Evolutionary conservation across 345 rosid genomes (phyloP), one percentile per base, ranked within the genome.

Genomic region (Pelargonium nanum): DNA sequence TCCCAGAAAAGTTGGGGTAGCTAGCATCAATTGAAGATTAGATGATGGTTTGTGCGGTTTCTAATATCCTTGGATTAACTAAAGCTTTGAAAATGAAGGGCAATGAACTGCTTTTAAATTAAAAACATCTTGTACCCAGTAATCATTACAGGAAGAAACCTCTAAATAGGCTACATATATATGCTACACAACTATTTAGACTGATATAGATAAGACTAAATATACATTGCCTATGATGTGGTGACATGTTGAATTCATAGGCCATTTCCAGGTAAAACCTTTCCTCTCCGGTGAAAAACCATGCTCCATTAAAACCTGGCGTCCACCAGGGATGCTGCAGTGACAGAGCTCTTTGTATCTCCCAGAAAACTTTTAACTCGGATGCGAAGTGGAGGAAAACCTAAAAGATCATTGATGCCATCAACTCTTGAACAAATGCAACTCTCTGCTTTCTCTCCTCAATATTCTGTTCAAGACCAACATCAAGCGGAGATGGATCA

Each of bases 371-470:
- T 6, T 40, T 12, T 7, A 40, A 40, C 48, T 40, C 15, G 15
- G n/a, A 40, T 40, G 48, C 48, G n/a, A 19, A 30, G 45, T 40
- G n/a, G 50, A 12, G 28, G 22, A 19, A 53, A 45, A 28, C 77
- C 59, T 71, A 74, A 67, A 80, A 70, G 67, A 80, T 72, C 30
- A 71, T 73, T 26, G 87, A 82, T 24, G 68, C 56, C 6, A 80
- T 53, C 80, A 82, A 22, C 64, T 78, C 64, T 65, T 75, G 80
- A 26, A 70, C 72, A 25, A 82, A 85, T 32, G 67, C 66, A 0
- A 80, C 82, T 70, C 72, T 82, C 64, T 73, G 71, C 68, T 65
- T 73, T 64, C 70, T 76, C 69, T 75, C 83, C 62, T 82, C 83
- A 9, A 23, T 22, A 50, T 72, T 72, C 66, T 72, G 53, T 56